Evolutionary conservation across 2,329 filamentous ascomycete species (phyloP), one percentile per base, ranked within the genome.

Genomic region (Penicillium palitans): DNA sequence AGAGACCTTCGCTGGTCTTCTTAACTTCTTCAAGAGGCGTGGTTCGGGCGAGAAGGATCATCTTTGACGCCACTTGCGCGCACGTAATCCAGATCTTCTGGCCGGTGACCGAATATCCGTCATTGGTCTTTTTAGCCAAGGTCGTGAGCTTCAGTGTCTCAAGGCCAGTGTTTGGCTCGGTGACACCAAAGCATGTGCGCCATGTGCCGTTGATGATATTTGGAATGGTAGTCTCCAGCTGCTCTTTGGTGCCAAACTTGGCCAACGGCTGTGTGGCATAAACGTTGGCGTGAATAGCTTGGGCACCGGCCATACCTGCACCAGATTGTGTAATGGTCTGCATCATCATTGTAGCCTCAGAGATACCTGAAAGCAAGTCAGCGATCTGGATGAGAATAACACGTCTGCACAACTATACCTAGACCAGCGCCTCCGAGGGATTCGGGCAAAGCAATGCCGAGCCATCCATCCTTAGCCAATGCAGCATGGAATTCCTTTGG

Each of bases 31-130:
- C 87, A 0, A 88, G 65, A 0, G 88, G 83, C 0, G 86, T 90
- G 0, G 90, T 96, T 1, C 91, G 84, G 0, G 90, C 90, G 0
- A 96, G 82, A 0, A 96, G 80, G 4, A 96, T 87, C 90, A 96
- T 96, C 68, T 91, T 90, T 4, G 83, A 82, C 0, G 91, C 90
- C 0, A 93, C 88, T 71, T 96, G 90, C 0, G 91, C 91, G 53
- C 86, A 93, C 0, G 90, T 90, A 55, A 95, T 96, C 91, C 91
- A 96, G 55, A 93, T 93, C 77, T 96, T 96, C 71, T 93, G 90
- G 0, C 91, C 90, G 0, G 84, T 84, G 12, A 96, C 81, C 1
- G 76, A 79, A 70, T 93, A 96, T 4, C 79, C 81, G 15, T 83
- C 78, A 0, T 83, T 84, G 21, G 85, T 83, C 63, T 81, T 83